Conservation (phyloP, 2,329 filamentous ascomycete species). For the Alternaria alternata region DNA sequence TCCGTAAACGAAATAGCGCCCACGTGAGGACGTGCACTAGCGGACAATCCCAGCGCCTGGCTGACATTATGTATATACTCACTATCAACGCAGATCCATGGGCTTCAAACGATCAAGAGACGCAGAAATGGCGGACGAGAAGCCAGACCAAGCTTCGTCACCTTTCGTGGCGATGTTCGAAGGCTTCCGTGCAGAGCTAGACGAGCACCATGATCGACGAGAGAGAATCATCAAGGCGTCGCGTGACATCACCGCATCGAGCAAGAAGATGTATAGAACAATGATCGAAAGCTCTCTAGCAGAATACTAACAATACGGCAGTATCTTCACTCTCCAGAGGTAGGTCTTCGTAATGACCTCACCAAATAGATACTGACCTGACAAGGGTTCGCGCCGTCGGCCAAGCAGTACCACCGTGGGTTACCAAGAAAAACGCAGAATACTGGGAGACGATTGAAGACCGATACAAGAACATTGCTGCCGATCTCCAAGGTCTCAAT, state of each 20-base stretch:
- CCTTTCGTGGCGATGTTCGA: conserved; percentile 78
- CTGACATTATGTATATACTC: conserved; percentile 22
- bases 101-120: conserved; percentile 47
- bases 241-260: conserved; percentile 88
- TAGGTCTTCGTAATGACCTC: conserved; percentile 40
- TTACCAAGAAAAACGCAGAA: conserved; percentile 73
- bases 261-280: conserved; percentile 87
- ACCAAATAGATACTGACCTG: conserved; percentile 12
- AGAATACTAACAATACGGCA: conserved; percentile 48
- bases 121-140: conserved; percentile 46
- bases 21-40: conserved; percentile 35
- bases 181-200: conserved; percentile 83
- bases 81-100: conserved; percentile 25
- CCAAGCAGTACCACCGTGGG: conserved; percentile 70
- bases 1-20: conserved; percentile 23
- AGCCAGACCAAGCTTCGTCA: conserved; percentile 47
- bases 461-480: conserved; percentile 72
- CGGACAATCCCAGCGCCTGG: conserved; percentile 30
- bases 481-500: conserved; percentile 81
- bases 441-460: conserved; percentile 75
- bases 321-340: conserved; percentile 87
- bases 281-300: background rate
- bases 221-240: conserved; percentile 91
- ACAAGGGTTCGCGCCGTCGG: conserved; percentile 68
- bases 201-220: conserved; percentile 91